These are phyloP conservation scores for Pseudozyma hubeiensis DNA, from an alignment of 1,284 basidiomycete genomes.

Conservation along the genomic window DNA sequence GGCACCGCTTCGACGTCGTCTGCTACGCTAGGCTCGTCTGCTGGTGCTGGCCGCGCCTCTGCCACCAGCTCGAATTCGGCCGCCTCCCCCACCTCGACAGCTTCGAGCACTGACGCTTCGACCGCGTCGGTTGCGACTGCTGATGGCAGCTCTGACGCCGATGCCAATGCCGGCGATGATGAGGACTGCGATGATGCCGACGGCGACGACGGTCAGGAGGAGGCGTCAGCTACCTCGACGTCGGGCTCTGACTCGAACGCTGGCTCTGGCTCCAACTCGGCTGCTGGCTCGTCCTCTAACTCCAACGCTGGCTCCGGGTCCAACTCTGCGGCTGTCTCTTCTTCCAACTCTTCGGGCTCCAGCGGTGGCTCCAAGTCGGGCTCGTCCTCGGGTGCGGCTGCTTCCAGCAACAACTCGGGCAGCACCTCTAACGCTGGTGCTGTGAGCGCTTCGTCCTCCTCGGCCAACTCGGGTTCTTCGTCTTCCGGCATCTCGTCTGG, in stretches of 20 bases:
- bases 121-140: conserved; percentile 14
- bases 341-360: conserved; percentile 4
- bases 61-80: conserved; percentile 13
- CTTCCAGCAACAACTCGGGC: conserved; percentile 4
- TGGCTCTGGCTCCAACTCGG: conserved; percentile 13
- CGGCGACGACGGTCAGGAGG: conserved; percentile 2
- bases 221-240: conserved; percentile 10
- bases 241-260: conserved; percentile 16
- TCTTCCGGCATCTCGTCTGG: conserved; percentile 24
- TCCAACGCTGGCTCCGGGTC: conserved; percentile 11
- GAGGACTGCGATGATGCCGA: conserved; percentile 27
- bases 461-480: conserved; percentile 15
- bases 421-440: conserved; percentile 10
- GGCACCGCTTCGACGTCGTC: conserved; percentile 1
- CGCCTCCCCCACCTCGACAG: conserved; percentile 6
- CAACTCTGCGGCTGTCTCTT: conserved; percentile 10
- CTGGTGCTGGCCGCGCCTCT: conserved; percentile 1
- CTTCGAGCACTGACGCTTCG: conserved; percentile 11
- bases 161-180: neutral
- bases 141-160: conserved; percentile 10
- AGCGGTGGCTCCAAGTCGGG: conserved; percentile 2
- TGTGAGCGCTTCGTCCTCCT: conserved; percentile 10
- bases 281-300: conserved; percentile 12
- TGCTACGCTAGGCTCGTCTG: neutral
- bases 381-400: conserved; percentile 18